phyloP scores from a whole-genome alignment of 2,329 filamentous ascomycete genomes.

The Gyromitra esculenta region DNA sequence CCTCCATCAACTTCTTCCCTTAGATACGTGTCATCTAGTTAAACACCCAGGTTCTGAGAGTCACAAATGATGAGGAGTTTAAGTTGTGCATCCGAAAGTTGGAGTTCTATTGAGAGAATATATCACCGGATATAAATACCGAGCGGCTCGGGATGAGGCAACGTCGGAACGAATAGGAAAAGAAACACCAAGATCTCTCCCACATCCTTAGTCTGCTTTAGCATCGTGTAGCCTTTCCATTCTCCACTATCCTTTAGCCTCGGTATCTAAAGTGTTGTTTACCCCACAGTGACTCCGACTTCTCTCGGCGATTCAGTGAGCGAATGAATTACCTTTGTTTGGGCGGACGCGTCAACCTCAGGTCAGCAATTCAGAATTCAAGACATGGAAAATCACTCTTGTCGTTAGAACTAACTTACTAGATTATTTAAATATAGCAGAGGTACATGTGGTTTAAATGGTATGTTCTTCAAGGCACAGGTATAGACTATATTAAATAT shows the following conservation, averaged over 20 bases:
- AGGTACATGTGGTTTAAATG: too few relatives aligned
- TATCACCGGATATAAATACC: neutral
- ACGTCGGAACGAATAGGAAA: neutral
- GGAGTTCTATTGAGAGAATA: neutral
- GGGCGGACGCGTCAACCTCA: too few relatives aligned
- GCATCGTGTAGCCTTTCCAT: neutral
- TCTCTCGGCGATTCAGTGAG: too few relatives aligned
- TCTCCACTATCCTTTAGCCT: neutral
- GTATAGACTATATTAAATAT: too few relatives aligned
- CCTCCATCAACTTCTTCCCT: neutral
- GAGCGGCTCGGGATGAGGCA: conserved; percentile 12
- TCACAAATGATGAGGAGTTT: neutral
- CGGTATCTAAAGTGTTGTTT: neutral
- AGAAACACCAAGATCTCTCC: neutral
- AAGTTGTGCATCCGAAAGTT: neutral
- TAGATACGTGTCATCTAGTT: neutral
- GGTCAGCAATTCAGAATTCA: too few relatives aligned
- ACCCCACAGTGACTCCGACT: neutral
- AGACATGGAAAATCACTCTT: too few relatives aligned
- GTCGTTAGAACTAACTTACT: too few relatives aligned
- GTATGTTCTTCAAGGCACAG: too few relatives aligned
- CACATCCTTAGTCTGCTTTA: neutral
- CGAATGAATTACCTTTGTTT: too few relatives aligned
- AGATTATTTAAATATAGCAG: too few relatives aligned
- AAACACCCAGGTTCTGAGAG: neutral